phyloP scores from a whole-genome alignment of 257 asterid genomes.

The Cynanchum wilfordii region DNA sequence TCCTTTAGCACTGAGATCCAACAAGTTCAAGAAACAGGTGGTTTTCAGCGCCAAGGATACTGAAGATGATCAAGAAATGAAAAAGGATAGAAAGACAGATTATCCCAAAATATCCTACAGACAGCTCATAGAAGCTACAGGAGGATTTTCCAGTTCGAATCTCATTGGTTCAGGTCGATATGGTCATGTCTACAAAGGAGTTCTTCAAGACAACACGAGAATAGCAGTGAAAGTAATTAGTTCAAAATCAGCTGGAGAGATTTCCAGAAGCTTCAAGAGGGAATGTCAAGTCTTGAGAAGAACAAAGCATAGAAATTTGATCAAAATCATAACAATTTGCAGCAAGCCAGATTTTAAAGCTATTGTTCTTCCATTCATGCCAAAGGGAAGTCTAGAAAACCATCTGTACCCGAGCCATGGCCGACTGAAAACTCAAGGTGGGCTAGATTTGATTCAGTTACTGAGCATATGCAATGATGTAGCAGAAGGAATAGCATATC shows the following conservation, averaged over 20 bases:
- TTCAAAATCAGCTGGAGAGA: constrained; percentile 27
- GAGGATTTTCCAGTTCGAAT: constrained; percentile 49
- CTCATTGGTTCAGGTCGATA: constrained; percentile 65
- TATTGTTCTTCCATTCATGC: constrained; percentile 76
- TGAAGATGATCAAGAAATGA: constrained; percentile 30
- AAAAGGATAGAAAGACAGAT: constrained; percentile 34
- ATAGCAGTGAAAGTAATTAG: constrained; percentile 67
- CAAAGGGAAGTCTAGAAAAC: constrained; percentile 71
- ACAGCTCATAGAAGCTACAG: constrained; percentile 68
- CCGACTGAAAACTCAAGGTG: constrained; percentile 14
- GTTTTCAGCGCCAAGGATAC: constrained; percentile 21
- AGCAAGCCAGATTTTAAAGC: constrained; percentile 79
- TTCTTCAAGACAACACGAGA: constrained; percentile 46
- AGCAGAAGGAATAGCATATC: constrained; percentile 71
- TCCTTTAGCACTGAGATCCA: constrained; percentile 38
- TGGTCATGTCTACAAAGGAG: constrained; percentile 73
- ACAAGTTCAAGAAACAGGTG: constrained; percentile 29
- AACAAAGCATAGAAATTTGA: constrained; percentile 64
- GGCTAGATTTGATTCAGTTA: constrained; percentile 39
- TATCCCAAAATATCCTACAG: constrained; percentile 58
- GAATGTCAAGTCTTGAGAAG: constrained; percentile 71
- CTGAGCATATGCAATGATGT: constrained; percentile 69
- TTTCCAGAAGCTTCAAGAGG: constrained; percentile 55
- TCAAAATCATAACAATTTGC: constrained; percentile 63
- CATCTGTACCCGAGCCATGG: constrained; percentile 49